Evolutionary conservation across 148 eudicot genomes (phyloP).

Genomic region (Persicaria maculosa): DNA sequence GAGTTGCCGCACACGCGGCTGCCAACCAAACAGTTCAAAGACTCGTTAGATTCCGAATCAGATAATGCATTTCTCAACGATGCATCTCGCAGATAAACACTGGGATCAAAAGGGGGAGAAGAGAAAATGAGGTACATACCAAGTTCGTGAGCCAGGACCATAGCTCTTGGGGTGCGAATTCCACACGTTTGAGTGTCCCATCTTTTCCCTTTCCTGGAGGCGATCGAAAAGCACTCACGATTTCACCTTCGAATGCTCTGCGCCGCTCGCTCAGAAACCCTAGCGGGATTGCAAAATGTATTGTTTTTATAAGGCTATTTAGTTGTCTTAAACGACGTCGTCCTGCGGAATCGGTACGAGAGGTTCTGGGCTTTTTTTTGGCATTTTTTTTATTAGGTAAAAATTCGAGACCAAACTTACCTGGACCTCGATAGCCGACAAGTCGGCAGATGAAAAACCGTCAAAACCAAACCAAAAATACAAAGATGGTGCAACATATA

Average conservation of each 20-base stretch:
- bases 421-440: too few species aligned
- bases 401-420: too few species aligned
- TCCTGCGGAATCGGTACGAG: too few species aligned
- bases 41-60: not conserved
- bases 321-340: too few species aligned
- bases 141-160: slow-evolving; percentile 12
- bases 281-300: not conserved
- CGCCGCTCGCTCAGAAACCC: slow-evolving; percentile 10
- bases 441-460: too few species aligned
- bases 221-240: not conserved
- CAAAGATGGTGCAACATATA: too few species aligned
- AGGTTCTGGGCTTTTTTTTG: too few species aligned
- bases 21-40: slow-evolving; percentile 1
- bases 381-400: too few species aligned
- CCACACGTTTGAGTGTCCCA: slow-evolving; percentile 13
- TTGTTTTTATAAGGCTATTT: not conserved
- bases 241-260: not conserved
- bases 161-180: slow-evolving; percentile 15
- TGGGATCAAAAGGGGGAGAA: not conserved
- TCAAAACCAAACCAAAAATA: too few species aligned
- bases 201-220: not conserved
- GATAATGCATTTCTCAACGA: not conserved
- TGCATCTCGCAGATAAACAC: not conserved
- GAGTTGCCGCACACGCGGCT: slow-evolving; percentile 53
- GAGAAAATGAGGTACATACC: not conserved